Evolutionary conservation across 163 green algal species (phyloP), one percentile per base, ranked within the genome.

Genomic region (Trebouxiophyceae sp.): DNA sequence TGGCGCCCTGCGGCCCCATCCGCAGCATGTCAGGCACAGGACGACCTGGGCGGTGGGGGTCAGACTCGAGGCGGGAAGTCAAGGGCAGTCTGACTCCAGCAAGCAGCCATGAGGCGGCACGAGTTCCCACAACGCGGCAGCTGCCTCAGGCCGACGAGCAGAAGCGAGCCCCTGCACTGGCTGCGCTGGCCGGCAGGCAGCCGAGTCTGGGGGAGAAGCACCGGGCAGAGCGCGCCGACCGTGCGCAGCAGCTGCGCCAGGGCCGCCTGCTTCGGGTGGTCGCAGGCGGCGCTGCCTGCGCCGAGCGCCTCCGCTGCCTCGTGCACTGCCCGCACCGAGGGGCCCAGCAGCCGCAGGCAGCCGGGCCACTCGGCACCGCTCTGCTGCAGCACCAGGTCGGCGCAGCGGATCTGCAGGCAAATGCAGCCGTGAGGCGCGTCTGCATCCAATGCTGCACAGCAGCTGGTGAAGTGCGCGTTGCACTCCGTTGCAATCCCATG

Each of bases 231-330:
- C 1, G 62, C 47, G 4, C n/a, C 20, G 22, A 80, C 67, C 54
- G 44, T 61, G 4, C 4, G 34, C n/a, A 84, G 69, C 5, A 65
- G 5, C 12, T 46, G 45, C 32, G 63, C 44, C 54, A 84, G 56
- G 0, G 66, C 66, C 4, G 62, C 59, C 23, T 77, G 78, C 62
- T 84, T 84, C 30, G 75, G 72, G 2, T 77, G 75, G 56, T 84
- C 78, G 7, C 70, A 55, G 47, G 70, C 54, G 20, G n/a, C n/a
- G n/a, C n/a, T 58, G 31, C 1, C 62, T 67, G 5, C 33, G 28
- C 29, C 77, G 63, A 30, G 81, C 73, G 27, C 71, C 45, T 5
- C 33, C 5, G 32, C 60, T 68, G 31, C 60, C 67, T 30, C 29
- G 45, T 50, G 31, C 20, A 6, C 72, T 55, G 22, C 54, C 57